Evolutionary conservation across 2,329 filamentous ascomycete genomes (phyloP).

Genomic region (Plenodomus lindquistii): DNA sequence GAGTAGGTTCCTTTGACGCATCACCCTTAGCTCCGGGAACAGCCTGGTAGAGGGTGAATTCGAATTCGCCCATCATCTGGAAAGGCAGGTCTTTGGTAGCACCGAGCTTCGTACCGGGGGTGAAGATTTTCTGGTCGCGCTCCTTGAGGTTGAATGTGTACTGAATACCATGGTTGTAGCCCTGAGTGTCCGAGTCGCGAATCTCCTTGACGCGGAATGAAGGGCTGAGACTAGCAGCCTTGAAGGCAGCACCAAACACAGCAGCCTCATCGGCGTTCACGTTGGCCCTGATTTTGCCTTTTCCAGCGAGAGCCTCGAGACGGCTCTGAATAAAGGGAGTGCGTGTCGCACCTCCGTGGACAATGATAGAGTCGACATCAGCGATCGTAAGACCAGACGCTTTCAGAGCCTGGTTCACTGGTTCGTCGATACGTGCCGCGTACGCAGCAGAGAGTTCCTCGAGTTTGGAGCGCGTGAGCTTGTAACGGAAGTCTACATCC

Average conservation of each 20-base stretch:
- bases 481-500: slow-evolving; percentile 92
- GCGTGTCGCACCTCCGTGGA: slow-evolving; percentile 86
- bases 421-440: slow-evolving; percentile 67
- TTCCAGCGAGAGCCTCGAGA: slow-evolving; percentile 74
- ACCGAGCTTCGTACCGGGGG: slow-evolving; percentile 73
- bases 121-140: slow-evolving; percentile 82
- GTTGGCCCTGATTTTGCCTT: slow-evolving; percentile 84
- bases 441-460: slow-evolving; percentile 75
- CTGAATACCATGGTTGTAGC: slow-evolving; percentile 74
- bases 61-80: slow-evolving; percentile 79
- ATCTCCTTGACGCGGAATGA: slow-evolving; percentile 99
- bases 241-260: slow-evolving; percentile 94
- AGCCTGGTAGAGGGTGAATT: slow-evolving; percentile 78
- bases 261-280: slow-evolving; percentile 97
- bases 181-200: slow-evolving; percentile 73
- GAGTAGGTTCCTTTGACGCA: slow-evolving; percentile 62
- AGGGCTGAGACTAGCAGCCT: slow-evolving; percentile 86
- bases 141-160: slow-evolving; percentile 72
- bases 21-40: slow-evolving; percentile 54
- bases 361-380: slow-evolving; percentile 86
- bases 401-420: slow-evolving; percentile 74
- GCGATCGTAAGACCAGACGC: slow-evolving; percentile 71
- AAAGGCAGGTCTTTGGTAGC: slow-evolving; percentile 83
- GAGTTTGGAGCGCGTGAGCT: slow-evolving; percentile 77
- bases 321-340: slow-evolving; percentile 94